These are phyloP conservation scores for Colletotrichum filicis DNA, from an alignment of 2,329 filamentous ascomycete species.

Conservation along the genomic window DNA sequence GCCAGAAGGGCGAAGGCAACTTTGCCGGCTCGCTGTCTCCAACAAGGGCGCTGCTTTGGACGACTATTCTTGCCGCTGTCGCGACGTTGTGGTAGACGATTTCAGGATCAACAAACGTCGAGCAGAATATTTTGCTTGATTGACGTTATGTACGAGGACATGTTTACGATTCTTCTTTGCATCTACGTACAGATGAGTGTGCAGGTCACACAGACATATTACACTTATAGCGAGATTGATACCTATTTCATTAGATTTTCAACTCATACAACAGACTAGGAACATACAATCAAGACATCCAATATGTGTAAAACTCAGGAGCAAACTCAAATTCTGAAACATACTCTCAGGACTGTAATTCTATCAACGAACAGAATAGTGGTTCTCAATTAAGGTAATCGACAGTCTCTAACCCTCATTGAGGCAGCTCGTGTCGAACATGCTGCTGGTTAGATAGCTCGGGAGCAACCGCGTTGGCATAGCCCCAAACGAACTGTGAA, in stretches of 20 bases:
- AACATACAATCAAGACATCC: background rate
- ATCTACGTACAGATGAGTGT: background rate
- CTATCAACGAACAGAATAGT: too few relatives aligned
- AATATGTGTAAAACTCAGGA: too few relatives aligned
- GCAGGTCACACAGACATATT: background rate
- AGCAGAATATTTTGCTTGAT: too few relatives aligned
- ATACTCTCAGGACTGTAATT: too few relatives aligned
- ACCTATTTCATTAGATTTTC: background rate
- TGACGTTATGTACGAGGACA: background rate
- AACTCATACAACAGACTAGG: background rate
- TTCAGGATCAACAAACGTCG: background rate
- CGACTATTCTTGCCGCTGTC: background rate
- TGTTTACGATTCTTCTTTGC: background rate
- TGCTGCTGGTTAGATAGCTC: background rate
- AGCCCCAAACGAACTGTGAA: background rate
- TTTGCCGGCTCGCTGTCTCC: constrained; percentile 8
- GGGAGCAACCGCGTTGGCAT: background rate
- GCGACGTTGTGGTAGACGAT: background rate
- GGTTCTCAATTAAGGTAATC: too few relatives aligned
- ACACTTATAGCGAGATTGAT: background rate
- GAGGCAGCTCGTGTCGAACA: background rate
- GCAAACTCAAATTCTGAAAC: too few relatives aligned
- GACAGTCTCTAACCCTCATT: too few relatives aligned
- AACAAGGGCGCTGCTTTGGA: background rate
- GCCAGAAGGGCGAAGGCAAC: constrained; percentile 34